phyloP scores from a whole-genome alignment of 164 flowering plant species.

The Magnolia changhungtana region DNA sequence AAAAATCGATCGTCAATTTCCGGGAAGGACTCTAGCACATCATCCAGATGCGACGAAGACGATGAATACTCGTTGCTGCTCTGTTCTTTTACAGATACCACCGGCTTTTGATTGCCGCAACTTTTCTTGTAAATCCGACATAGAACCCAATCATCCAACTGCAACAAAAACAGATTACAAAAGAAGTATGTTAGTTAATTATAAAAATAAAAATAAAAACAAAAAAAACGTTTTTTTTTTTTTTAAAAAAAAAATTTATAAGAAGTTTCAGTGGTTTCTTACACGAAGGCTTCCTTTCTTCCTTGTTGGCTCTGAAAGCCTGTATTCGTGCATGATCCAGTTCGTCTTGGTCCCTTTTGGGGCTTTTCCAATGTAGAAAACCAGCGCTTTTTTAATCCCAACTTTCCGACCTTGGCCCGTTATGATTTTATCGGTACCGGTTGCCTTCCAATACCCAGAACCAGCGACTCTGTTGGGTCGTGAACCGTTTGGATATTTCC shows the following conservation, averaged over 20 bases:
- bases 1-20: constrained; percentile 50
- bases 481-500: constrained; percentile 85
- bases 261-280: constrained; percentile 5
- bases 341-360: constrained; percentile 86
- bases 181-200: background rate
- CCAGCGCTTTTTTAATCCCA: constrained; percentile 87
- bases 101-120: constrained; percentile 39
- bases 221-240: background rate
- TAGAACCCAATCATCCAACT: constrained; percentile 88
- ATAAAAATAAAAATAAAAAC: background rate
- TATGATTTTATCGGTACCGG: constrained; percentile 81
- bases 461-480: constrained; percentile 87
- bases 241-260: too few species aligned
- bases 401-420: constrained; percentile 57
- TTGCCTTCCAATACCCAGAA: constrained; percentile 93
- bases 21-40: constrained; percentile 62
- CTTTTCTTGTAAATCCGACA: constrained; percentile 79
- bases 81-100: constrained; percentile 34
- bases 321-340: constrained; percentile 94
- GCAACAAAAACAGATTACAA: constrained; percentile 9
- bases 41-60: constrained; percentile 62
- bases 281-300: constrained; percentile 58
- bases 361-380: constrained; percentile 79
- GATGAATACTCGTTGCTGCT: constrained; percentile 38
- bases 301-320: constrained; percentile 47